Evolutionary conservation across 2,329 filamentous ascomycete species (phyloP), one percentile per base, ranked within the genome.

Genomic region (Neoascochyta sp.): DNA sequence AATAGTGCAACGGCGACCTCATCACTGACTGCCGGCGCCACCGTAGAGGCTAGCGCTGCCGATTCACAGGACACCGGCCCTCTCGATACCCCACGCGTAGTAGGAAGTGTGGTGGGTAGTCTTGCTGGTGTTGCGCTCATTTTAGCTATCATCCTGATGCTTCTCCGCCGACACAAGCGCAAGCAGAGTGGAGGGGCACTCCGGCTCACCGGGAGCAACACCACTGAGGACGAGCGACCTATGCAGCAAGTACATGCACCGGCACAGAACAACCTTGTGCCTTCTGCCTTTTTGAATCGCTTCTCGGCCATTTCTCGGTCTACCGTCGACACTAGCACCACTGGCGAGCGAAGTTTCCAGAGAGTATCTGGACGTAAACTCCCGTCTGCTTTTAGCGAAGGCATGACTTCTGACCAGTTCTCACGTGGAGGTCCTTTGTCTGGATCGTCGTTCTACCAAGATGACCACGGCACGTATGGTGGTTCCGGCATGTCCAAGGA

Each of bases 91-190:
- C 69, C 70, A 10, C 68, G 69, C 36, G 71, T 81, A 3, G 75
- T 79, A 12, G 78, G 78, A 6, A 76, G 76, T 25, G 74, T 81
- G n/a, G 67, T 81, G 15, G 78, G 78, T 10, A 76, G 76, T 24
- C 67, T 79, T 27, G 75, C 76, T 18, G 78, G 76, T 16, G 50
- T 74, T 18, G 71, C 75, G 9, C 51, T 76, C 6, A 50, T 76
- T 6, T 48, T 75, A 7, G 50, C 71, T 8, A 59, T 74, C 17
- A 53, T 77, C 8, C 52, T 80, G 29, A 55, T 78, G 17, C 56
- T 78, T 31, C 60, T 76, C 25, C 65, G 68, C 35, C 71, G 73
- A 48, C 75, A 73, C 52, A 69, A 70, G 40, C 62, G 57, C 11
- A 55, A 50, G 29, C 34, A 45, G 18, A 39, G 47, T 12, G 47